Evolutionary conservation across 352 stramenopile genomes (phyloP).

Genomic region (Phytophthora pluvialis): DNA sequence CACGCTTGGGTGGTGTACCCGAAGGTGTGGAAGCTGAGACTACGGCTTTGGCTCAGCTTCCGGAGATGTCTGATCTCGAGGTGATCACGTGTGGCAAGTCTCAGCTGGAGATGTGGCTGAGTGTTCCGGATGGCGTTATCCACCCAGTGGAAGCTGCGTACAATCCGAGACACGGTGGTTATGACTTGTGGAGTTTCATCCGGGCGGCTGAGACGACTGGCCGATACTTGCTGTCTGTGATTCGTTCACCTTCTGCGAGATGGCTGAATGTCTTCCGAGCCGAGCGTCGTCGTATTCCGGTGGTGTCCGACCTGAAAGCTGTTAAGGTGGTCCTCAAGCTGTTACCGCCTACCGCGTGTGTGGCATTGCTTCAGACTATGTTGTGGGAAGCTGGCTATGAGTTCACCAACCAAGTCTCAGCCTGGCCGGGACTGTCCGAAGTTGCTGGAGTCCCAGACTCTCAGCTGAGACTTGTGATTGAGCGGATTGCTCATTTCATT

Average conservation of each 20-base stretch:
- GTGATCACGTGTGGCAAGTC: neutral
- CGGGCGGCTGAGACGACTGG: neutral
- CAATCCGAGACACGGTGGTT: neutral
- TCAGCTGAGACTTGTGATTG: neutral
- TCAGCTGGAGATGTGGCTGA: neutral
- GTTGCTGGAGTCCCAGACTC: neutral
- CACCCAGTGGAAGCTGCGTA: neutral
- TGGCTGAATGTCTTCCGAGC: neutral
- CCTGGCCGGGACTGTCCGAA: neutral
- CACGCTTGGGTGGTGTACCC: neutral
- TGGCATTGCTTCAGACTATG: constrained; percentile 3
- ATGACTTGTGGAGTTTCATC: constrained; percentile 4
- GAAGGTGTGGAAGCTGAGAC: neutral
- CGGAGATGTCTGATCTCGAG: no score
- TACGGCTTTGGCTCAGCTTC: neutral
- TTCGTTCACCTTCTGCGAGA: neutral
- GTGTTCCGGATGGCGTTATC: neutral
- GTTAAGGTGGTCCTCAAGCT: neutral
- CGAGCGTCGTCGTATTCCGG: neutral
- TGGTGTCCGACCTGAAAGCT: constrained; percentile 1
- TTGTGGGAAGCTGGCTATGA: constrained; percentile 2
- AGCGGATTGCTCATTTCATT: no score
- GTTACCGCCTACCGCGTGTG: neutral
- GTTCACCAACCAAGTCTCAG: neutral
- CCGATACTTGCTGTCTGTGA: neutral